Evolutionary conservation across 2,329 filamentous ascomycete species (phyloP).

Genomic region (Aspergillus sp.): DNA sequence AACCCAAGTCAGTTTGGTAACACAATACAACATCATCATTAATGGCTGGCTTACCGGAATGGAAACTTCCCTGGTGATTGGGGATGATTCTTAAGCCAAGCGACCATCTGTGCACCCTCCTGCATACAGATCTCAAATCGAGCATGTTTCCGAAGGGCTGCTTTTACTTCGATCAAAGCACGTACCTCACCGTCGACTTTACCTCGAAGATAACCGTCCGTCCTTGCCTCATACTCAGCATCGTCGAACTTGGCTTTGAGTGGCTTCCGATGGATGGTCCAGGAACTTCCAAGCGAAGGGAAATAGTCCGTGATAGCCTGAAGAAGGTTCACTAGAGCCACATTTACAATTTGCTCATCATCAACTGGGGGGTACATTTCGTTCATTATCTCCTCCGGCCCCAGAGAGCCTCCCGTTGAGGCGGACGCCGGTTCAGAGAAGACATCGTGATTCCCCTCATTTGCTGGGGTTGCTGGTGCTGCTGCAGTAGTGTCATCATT

Average conservation of each 20-base stretch:
- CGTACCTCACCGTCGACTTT: background rate
- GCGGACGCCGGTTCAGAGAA: fast-evolving
- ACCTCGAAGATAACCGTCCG: background rate
- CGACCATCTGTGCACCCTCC: background rate
- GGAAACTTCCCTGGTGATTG: background rate
- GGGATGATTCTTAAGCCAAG: background rate
- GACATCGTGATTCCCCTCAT: background rate
- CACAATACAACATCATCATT: too few relatives aligned
- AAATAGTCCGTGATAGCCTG: background rate
- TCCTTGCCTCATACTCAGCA: background rate
- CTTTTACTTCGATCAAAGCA: background rate
- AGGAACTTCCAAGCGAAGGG: background rate
- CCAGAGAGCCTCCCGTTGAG: background rate
- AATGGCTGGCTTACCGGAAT: background rate
- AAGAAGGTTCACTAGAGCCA: background rate
- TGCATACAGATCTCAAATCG: background rate
- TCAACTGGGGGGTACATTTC: background rate
- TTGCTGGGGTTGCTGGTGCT: background rate
- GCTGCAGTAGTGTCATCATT: fast-evolving
- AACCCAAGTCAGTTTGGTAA: too few relatives aligned
- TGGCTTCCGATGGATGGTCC: background rate
- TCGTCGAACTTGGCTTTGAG: background rate
- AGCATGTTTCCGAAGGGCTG: background rate
- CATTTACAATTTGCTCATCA: background rate
- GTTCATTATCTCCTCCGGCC: background rate